A percentile compares a stretch with the other conserved stretches of the same genome.
Conservation (phyloP, 2,329 filamentous ascomycete species). For the Harringtonia aguacate region DNA sequence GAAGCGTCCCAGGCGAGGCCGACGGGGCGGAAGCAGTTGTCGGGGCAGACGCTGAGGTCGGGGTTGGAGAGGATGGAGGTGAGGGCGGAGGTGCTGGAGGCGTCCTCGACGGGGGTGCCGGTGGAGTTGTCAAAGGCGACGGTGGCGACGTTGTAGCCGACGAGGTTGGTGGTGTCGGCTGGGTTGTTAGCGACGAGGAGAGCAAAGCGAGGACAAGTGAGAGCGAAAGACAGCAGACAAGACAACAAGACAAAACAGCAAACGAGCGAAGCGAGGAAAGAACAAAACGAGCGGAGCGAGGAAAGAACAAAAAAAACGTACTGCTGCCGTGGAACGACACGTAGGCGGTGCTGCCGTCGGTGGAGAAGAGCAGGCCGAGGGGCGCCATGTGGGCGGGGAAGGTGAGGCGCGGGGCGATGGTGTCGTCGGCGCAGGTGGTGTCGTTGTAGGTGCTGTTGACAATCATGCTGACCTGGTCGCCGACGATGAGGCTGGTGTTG, state of each 20-base stretch:
- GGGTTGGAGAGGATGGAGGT: constrained; percentile 43
- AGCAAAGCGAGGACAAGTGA: not conserved
- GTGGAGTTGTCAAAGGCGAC: constrained; percentile 30
- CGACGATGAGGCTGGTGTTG: constrained; percentile 28
- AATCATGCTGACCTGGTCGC: constrained; percentile 37
- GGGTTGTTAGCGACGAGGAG: not conserved
- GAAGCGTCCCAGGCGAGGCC: constrained; percentile 40
- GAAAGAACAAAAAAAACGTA: constrained; percentile 20
- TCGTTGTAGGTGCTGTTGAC: constrained; percentile 27
- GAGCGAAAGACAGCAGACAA: not conserved
- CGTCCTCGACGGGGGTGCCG: constrained; percentile 28
- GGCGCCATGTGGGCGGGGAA: constrained; percentile 59
- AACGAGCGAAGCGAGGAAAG: constrained; percentile 32
- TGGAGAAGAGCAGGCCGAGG: constrained; percentile 58
- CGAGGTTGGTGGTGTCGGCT: constrained; percentile 31
- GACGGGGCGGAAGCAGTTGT: constrained; percentile 51
- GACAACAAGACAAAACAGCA: not conserved
- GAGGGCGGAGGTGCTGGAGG: constrained; percentile 33
- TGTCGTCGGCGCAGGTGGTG: constrained; percentile 26
- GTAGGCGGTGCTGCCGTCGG: constrained; percentile 47
- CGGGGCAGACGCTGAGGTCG: constrained; percentile 41
- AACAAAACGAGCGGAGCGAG: too few relatives aligned
- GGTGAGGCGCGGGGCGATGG: constrained; percentile 49
- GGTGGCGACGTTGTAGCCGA: constrained; percentile 34
- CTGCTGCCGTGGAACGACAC: constrained; percentile 65